phyloP scores from a whole-genome alignment of 495 filamentous ascomycete species.

The Penicillium turbatum region DNA sequence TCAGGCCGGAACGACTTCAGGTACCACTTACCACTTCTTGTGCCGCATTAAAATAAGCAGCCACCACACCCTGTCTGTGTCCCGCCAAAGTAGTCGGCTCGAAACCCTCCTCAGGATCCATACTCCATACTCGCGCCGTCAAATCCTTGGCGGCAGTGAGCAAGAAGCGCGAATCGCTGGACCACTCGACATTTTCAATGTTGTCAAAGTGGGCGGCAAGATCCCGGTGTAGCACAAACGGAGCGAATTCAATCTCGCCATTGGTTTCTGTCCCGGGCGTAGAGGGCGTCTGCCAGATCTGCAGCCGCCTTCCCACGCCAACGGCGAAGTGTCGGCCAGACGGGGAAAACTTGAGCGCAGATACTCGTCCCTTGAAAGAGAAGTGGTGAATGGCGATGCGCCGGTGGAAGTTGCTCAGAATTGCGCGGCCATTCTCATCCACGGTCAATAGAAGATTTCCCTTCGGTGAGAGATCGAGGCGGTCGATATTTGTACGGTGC shows the following conservation, averaged over 20 bases:
- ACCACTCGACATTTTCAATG: constrained; percentile 86
- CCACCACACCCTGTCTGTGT: constrained; percentile 79
- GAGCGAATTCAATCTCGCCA: constrained; percentile 90
- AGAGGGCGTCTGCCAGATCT: constrained; percentile 93
- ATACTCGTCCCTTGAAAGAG: constrained; percentile 78
- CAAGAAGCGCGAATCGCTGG: constrained; percentile 90
- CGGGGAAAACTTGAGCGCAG: constrained; percentile 85
- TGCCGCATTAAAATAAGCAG: constrained; percentile 87
- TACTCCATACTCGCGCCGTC: constrained; percentile 90
- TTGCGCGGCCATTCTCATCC: constrained; percentile 90
- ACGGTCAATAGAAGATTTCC: constrained; percentile 88
- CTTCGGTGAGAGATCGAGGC: constrained; percentile 79
- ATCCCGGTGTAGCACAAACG: constrained; percentile 81
- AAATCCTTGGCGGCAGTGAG: constrained; percentile 86
- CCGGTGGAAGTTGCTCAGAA: constrained; percentile 82
- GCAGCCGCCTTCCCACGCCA: constrained; percentile 74
- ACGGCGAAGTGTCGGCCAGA: constrained; percentile 88
- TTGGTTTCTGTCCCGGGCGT: constrained; percentile 70
- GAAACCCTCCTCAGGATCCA: constrained; percentile 82
- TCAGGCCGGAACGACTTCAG: constrained; percentile 40
- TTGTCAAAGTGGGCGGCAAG: constrained; percentile 85
- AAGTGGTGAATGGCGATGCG: constrained; percentile 87
- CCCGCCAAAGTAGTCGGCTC: constrained; percentile 83
- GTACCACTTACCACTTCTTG: constrained; percentile 64
- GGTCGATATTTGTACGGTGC: constrained; percentile 87